Percentiles rank a stretch among this genome's conserved stretches.
phyloP scores from a whole-genome alignment of 1,139 yeast genomes.

The Suhomyces kunorum region DNA sequence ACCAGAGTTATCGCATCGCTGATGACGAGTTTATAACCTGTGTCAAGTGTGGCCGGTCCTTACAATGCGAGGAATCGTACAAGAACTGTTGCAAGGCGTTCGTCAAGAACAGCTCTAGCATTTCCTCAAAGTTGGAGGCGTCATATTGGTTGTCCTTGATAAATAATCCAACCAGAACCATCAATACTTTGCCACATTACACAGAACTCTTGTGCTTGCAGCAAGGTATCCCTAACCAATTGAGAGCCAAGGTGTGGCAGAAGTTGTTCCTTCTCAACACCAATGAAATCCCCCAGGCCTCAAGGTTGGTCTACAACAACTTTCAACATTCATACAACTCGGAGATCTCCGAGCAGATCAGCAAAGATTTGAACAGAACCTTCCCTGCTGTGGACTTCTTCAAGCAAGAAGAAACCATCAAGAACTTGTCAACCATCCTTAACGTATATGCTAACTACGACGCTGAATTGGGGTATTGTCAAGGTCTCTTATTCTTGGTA shows the following conservation, averaged over 20 bases:
- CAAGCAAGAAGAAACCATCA: constrained; percentile 43
- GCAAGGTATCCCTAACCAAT: constrained; percentile 44
- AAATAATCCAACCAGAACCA: constrained; percentile 46
- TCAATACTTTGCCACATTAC: constrained; percentile 49
- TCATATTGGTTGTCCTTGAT: constrained; percentile 50
- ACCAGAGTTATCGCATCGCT: constrained; percentile 28
- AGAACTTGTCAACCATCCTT: constrained; percentile 55
- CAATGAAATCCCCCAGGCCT: constrained; percentile 38
- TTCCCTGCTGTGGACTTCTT: constrained; percentile 61
- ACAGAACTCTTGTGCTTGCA: constrained; percentile 44
- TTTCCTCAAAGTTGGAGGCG: constrained; percentile 34
- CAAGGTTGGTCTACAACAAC: constrained; percentile 37
- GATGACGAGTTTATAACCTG: constrained; percentile 43
- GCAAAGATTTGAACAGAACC: constrained; percentile 63
- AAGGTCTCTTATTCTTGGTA: constrained; percentile 66
- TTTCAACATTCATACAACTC: constrained; percentile 48
- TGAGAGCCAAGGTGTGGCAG: constrained; percentile 42
- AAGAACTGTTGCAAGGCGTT: constrained; percentile 25
- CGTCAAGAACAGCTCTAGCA: constrained; percentile 20
- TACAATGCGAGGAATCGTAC: constrained; percentile 17
- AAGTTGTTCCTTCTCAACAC: constrained; percentile 35
- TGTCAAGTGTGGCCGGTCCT: constrained; percentile 27
- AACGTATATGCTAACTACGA: constrained; percentile 71
- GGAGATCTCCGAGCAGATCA: constrained; percentile 53
- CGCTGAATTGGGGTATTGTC: constrained; percentile 71